These are phyloP conservation scores for Tritrichomonas foetus DNA, from an alignment of 208 protist genomes.

Conservation along the genomic window DNA sequence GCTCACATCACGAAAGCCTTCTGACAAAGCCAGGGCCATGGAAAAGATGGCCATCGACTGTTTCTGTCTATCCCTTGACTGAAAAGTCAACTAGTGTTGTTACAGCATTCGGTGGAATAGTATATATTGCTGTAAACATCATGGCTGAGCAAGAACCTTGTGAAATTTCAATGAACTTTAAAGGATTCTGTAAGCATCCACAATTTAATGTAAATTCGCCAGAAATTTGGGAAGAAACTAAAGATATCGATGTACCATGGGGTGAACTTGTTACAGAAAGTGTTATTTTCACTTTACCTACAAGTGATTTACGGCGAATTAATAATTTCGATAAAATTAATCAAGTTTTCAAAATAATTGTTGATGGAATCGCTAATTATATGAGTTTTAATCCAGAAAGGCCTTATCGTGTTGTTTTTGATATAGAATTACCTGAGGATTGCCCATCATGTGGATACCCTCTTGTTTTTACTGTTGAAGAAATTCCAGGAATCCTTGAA, in stretches of 20 bases:
- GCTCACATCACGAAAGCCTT: neutral
- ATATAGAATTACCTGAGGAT: neutral
- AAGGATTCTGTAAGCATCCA: neutral
- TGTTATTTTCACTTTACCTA: neutral
- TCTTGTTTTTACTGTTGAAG: neutral
- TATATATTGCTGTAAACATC: neutral
- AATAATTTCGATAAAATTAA: neutral
- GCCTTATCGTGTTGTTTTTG: neutral
- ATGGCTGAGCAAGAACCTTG: neutral
- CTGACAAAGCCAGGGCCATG: neutral
- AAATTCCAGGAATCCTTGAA: neutral
- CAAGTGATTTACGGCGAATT: neutral
- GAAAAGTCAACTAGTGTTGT: neutral
- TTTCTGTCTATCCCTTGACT: neutral
- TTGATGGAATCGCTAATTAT: neutral
- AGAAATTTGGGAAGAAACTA: neutral
- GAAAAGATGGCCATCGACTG: neutral
- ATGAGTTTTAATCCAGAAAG: neutral
- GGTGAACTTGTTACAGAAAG: neutral
- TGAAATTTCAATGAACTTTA: neutral
- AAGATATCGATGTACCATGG: slow-evolving; percentile 24
- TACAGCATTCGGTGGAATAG: neutral
- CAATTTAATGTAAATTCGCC: neutral
- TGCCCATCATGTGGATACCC: neutral
- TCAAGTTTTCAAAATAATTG: neutral